Percentiles rank a stretch among this genome's conserved stretches.
phyloP scores from a whole-genome alignment of 2,329 filamentous ascomycete genomes.

The Fusarium setosum region DNA sequence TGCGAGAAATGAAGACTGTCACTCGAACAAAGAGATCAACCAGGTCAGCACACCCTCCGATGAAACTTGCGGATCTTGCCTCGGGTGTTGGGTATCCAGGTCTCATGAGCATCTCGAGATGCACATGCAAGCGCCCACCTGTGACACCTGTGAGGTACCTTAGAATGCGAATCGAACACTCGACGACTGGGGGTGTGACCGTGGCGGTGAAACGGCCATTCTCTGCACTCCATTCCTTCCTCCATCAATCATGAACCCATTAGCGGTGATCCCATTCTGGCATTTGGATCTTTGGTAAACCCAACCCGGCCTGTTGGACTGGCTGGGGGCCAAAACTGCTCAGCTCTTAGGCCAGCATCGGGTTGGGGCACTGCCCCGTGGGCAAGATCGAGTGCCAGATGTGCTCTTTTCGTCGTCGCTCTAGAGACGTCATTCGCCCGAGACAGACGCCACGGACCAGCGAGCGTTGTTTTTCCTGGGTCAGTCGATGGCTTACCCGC shows the following conservation, averaged over 20 bases:
- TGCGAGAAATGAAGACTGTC: constrained; percentile 17
- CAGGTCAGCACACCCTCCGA: constrained; percentile 20
- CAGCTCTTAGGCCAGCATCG: constrained; percentile 14
- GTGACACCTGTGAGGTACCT: constrained; percentile 16
- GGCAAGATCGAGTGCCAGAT: constrained; percentile 17
- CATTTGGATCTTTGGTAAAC: constrained; percentile 12
- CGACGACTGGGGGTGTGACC: not conserved
- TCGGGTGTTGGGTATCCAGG: constrained; percentile 30
- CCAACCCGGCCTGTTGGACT: constrained; percentile 8
- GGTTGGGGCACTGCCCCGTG: constrained; percentile 19
- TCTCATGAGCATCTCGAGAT: constrained; percentile 35
- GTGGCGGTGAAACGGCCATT: constrained; percentile 25
- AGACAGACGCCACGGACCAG: constrained; percentile 35
- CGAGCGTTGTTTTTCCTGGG: constrained; percentile 20
- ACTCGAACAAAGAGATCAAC: constrained; percentile 17
- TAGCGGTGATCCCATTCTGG: constrained; percentile 5
- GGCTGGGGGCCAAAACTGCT: constrained; percentile 14
- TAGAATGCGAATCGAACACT: constrained; percentile 5
- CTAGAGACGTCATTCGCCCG: constrained; percentile 32
- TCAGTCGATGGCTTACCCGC: constrained; percentile 23
- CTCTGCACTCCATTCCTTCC: constrained; percentile 1
- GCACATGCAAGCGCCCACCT: constrained; percentile 36
- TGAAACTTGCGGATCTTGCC: constrained; percentile 27
- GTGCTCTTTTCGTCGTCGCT: constrained; percentile 24
- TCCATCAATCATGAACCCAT: constrained; percentile 13